Evolutionary conservation across 495 filamentous ascomycete genomes (phyloP), one percentile per base, ranked within the genome.

Genomic region (Hypomontagnella submonticulosa): DNA sequence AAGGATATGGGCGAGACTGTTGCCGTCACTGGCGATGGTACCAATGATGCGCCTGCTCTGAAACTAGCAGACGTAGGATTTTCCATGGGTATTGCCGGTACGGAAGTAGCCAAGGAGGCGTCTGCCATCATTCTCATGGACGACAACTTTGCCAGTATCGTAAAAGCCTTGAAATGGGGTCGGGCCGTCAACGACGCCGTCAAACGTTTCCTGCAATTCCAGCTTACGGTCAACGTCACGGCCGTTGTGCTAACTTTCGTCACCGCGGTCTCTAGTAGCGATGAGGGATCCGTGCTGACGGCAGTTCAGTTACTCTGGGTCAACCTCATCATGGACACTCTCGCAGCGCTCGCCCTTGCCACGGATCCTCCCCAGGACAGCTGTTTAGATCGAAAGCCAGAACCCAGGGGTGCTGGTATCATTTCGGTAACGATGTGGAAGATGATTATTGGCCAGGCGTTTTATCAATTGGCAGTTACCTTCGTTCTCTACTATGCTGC

Each of bases 371-470:
- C 92, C 20, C 88, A 87, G 0, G 87, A 89, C 38, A 88, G 88
- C 54, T 90, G 96, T 42, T 77, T 96, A 32, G 79, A 96, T 61
- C 87, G 92, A 40, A 91, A 92, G 73, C 92, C 92, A n/a, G 87
- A 90, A 13, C 87, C 86, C n/a, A 92, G 91, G 74, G 85, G 83
- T 11, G 85, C 90, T 33, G 84, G 88, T 4, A 85, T 96, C 16
- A 89, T 96, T 71, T 91, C 91, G 3, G 76, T 88, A 19, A 93
- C 88, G 30, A 96, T 96, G 92, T 96, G 92, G 92, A 96, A 96
- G 77, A 96, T 96, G 92, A 95, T 96, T 57, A 81, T 93, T 32
- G 92, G 91, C 18, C 91, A 96, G 70, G 88, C 92, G 4, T 78
- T 94, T 33, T 96, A 92, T 72, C 91, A 96, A 72, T 84, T 96